Conservation (phyloP, 371 early-diverging fungal genomes). For the Parasitella parasitica region DNA sequence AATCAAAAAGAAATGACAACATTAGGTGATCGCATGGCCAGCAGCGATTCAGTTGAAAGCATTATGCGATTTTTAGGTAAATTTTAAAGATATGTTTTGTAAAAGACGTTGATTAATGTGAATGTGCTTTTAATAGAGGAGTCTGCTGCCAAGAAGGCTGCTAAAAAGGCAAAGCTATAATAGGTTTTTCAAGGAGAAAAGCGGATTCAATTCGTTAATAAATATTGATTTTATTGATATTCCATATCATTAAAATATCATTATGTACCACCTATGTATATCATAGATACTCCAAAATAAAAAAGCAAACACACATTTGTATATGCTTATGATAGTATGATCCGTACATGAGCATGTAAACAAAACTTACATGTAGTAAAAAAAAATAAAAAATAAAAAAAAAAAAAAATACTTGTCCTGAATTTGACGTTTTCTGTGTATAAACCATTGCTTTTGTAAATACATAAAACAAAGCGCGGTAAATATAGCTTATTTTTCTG, state of each 20-base stretch:
- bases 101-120: neutral
- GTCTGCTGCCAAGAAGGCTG: slow-evolving; percentile 15
- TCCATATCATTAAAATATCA: neutral
- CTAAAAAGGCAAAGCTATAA: slow-evolving; percentile 23
- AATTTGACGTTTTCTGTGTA: neutral
- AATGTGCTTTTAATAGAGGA: slow-evolving; percentile 10
- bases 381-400: too few species aligned
- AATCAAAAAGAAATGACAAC: slow-evolving; percentile 53
- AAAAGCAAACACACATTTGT: neutral
- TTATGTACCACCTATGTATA: neutral
- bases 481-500: neutral
- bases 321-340: neutral
- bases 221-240: neutral
- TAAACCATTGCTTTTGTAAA: neutral
- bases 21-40: slow-evolving; percentile 39
- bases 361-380: neutral
- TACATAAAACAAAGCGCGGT: neutral
- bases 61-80: slow-evolving; percentile 43
- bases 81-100: slow-evolving; percentile 1
- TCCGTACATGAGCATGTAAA: neutral
- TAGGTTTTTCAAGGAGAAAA: neutral
- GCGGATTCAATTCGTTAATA: neutral
- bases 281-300: neutral
- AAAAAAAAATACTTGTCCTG: too few species aligned
- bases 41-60: slow-evolving; percentile 39